Evolutionary conservation across 208 protist genomes (phyloP).

Genomic region (Acanthamoeba lenticulata): DNA sequence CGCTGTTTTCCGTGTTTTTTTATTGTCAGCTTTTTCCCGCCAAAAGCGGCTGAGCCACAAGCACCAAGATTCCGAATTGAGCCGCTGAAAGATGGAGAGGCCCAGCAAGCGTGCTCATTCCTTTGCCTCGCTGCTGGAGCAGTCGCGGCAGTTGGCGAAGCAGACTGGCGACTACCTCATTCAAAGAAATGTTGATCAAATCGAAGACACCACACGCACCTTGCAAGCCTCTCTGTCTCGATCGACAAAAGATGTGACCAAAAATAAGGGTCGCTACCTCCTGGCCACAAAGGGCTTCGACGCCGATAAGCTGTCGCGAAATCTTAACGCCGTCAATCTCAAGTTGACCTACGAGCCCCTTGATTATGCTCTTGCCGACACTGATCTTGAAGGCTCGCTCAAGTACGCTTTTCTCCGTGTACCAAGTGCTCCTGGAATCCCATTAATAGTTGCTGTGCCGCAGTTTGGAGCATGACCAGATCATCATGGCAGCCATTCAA

Average conservation of each 20-base stretch:
- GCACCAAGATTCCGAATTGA: not conserved
- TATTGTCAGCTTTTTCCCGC: not conserved
- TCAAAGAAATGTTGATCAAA: conserved; percentile 57
- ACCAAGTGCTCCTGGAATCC: too few relatives aligned
- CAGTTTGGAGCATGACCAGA: conserved; percentile 26
- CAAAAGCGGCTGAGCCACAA: not conserved
- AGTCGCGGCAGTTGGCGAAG: conserved; percentile 1
- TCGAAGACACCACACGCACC: not conserved
- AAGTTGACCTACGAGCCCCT: conserved; percentile 38
- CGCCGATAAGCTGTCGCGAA: conserved; percentile 36
- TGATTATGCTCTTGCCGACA: not conserved
- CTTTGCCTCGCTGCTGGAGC: conserved; percentile 31
- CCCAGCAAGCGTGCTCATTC: not conserved
- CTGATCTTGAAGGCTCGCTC: conserved; percentile 19
- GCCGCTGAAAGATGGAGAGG: not conserved
- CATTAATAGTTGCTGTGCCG: not conserved
- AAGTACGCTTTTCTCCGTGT: not conserved
- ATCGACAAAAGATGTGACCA: not conserved
- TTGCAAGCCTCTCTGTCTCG: not conserved
- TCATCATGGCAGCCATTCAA: conserved; percentile 29
- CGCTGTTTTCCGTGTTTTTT: not conserved
- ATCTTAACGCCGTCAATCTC: conserved; percentile 57
- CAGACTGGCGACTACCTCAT: conserved; percentile 44
- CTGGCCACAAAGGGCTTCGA: conserved; percentile 37
- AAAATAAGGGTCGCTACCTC: conserved; percentile 47